Evolutionary conservation across 2,329 filamentous ascomycete species (phyloP), one percentile per base, ranked within the genome.

Genomic region (Pseudogymnoascus verrucosus): DNA sequence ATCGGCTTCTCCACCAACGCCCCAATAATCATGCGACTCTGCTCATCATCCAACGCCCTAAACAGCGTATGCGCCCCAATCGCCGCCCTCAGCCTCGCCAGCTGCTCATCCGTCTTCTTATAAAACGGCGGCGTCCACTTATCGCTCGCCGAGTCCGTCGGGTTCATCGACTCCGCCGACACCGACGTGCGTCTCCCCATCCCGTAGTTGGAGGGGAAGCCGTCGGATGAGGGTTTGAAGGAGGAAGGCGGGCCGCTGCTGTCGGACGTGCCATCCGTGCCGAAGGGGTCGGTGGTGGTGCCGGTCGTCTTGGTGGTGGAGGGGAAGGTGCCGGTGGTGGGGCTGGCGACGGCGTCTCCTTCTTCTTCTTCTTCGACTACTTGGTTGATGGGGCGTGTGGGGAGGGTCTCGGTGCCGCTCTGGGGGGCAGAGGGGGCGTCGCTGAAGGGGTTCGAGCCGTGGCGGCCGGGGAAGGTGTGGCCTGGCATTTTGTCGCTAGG

Each of bases 1-100:
- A 98, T 96, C 5, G 91, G 89, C 77, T 98, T 98, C 78, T 99
- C 95, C 65, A 96, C 87, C 69, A 99, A 80, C 3, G 95, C 95
- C 60, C 91, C 91, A 11, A 99, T 82, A 51, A 98, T 92, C 71
- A 95, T 91, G 61, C 83, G 79, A 68, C 88, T 90, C 76, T 96
- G 93, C 69, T 98, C 95, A 69, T 98, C 95, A 68, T 98, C 95
- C 40, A 98, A 83, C 73, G 96, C 91, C 67, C 88, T 91, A 78
- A 98, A 98, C 66, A 99, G 81, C 74, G 98, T 97, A 77, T 98
- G 98, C 74, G 86, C 86, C 65, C 89, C 84, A 65, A 99, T 95
- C 37, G 95, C 90, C 37, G 81, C 84, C 75, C 89, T 89, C 66
- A 99, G 82, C 63, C 95, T 88, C 16, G 82, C 78, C 54, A 96